Evolutionary conservation across 176 grass and related monocot species (phyloP).

Genomic region (Musa itinerans): DNA sequence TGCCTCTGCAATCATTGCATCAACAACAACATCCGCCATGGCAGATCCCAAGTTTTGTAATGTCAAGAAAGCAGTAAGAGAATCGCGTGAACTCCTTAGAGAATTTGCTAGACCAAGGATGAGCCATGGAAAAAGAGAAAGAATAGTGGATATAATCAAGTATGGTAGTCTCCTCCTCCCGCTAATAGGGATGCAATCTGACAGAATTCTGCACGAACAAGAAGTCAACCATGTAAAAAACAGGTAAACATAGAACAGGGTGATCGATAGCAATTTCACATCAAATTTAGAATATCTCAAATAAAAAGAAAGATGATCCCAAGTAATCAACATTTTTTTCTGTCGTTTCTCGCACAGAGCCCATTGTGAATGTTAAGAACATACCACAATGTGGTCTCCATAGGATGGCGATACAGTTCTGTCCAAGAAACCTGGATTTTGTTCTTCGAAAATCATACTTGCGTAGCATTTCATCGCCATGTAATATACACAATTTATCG

Average conservation of each 20-base stretch:
- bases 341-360: neutral
- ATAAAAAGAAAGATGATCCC: too few relatives aligned
- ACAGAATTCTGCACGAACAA: slow-evolving; percentile 46
- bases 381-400: neutral
- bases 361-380: neutral
- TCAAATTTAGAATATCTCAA: neutral
- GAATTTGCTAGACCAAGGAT: slow-evolving; percentile 41
- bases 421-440: neutral
- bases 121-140: slow-evolving; percentile 61
- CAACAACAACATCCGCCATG: slow-evolving; percentile 74
- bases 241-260: neutral
- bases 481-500: neutral
- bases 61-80: slow-evolving; percentile 41
- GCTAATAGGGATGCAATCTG: slow-evolving; percentile 65
- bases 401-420: neutral
- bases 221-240: neutral
- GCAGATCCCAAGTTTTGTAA: slow-evolving; percentile 71
- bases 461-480: too few relatives aligned
- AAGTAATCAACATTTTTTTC: neutral
- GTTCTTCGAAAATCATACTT: neutral
- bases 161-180: slow-evolving; percentile 54
- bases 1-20: slow-evolving; percentile 79
- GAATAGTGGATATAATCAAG: slow-evolving; percentile 52
- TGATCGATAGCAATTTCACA: neutral
- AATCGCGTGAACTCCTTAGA: slow-evolving; percentile 46